These are phyloP conservation scores for Erythrophleum fordii DNA, from an alignment of 306 rosid species.

Conservation along the genomic window DNA sequence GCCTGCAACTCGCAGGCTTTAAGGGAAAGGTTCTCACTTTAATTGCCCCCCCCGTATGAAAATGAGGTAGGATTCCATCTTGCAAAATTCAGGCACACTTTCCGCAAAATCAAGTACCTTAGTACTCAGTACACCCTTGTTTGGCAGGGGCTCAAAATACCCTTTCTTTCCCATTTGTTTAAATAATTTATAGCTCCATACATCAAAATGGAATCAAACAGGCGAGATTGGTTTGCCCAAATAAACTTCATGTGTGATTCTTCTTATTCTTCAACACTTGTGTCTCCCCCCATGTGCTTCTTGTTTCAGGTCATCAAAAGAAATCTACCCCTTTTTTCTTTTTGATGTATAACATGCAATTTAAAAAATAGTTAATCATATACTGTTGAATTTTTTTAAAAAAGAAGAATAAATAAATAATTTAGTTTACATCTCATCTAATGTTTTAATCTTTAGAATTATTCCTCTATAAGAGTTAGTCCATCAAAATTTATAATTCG, in stretches of 20 bases:
- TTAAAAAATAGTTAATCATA: no score
- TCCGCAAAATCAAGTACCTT: constrained; percentile 30
- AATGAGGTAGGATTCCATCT: constrained; percentile 9
- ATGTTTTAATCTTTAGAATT: no score
- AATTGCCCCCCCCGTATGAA: neutral
- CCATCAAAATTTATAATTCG: no score
- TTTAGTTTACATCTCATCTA: no score
- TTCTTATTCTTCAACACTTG: neutral
- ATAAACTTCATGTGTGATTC: neutral
- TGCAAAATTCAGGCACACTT: constrained; percentile 8
- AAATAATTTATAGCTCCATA: neutral
- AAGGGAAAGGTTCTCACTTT: neutral
- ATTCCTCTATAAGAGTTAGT: no score
- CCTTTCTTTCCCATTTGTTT: constrained; percentile 1
- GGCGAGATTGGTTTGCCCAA: neutral
- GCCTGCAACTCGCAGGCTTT: constrained; percentile 8
- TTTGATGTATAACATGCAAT: neutral
- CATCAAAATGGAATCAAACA: constrained; percentile 25
- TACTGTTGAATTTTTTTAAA: no score
- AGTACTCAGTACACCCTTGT: constrained; percentile 13
- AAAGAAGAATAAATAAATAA: no score
- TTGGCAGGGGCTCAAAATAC: neutral
- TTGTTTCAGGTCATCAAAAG: neutral
- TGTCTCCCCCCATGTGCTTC: constrained; percentile 27
- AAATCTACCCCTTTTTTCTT: neutral